These are phyloP conservation scores for Elaeis guineensis DNA, from an alignment of 176 grass and related monocot genomes.

Conservation along the genomic window DNA sequence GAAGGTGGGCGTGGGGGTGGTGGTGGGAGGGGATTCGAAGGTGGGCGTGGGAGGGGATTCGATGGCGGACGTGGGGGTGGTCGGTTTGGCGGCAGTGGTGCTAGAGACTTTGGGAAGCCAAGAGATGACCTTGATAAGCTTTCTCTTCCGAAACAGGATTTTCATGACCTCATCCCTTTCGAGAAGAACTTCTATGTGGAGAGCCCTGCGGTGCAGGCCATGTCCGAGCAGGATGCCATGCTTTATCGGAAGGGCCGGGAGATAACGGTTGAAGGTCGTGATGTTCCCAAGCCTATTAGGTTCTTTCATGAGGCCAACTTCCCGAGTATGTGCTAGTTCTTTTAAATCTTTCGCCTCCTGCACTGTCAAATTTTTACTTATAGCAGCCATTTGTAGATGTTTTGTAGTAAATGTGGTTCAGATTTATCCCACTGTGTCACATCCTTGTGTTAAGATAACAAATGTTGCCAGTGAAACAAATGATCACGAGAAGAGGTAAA, in stretches of 20 bases:
- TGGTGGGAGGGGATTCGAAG: slow-evolving; percentile 1
- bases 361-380: no score
- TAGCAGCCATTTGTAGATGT: no score
- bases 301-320: slow-evolving; percentile 90
- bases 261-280: slow-evolving; percentile 65
- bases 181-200: slow-evolving; percentile 97
- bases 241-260: slow-evolving; percentile 54
- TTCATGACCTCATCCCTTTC: slow-evolving; percentile 67
- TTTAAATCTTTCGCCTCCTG: no score
- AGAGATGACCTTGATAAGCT: slow-evolving; percentile 61
- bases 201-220: slow-evolving; percentile 59
- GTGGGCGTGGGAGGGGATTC: slow-evolving; percentile 11
- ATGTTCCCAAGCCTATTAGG: slow-evolving; percentile 75
- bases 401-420: no score
- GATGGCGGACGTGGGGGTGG: slow-evolving; percentile 17
- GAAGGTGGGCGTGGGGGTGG: slow-evolving; percentile 17
- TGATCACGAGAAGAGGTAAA: no score
- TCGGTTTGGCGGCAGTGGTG: slow-evolving; percentile 21
- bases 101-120: slow-evolving; percentile 36
- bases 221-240: slow-evolving; percentile 62
- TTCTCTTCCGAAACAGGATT: slow-evolving; percentile 62
- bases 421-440: no score
- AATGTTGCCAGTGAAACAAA: no score
- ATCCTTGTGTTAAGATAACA: no score
- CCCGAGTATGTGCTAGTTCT: slow-evolving; percentile 34